Base-by-base conservation (phyloP, 352 stramenopile genomes). In the Pythium aristosporum region DNA sequence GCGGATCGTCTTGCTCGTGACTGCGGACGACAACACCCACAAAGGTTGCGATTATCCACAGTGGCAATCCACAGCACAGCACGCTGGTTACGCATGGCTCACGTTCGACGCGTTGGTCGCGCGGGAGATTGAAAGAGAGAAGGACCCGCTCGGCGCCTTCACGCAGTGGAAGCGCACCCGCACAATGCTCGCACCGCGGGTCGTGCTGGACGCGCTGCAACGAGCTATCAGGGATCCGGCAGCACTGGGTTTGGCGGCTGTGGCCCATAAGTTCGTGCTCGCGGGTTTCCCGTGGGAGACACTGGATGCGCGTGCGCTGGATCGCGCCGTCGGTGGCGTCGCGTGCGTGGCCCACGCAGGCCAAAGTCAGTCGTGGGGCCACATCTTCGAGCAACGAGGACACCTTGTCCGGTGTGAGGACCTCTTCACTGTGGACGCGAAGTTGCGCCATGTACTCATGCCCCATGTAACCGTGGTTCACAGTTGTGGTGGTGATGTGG, bases 191-290 rank as follows among this genome's bases (percentile, higher is more conserved):
- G 60, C 4, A 62, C 62, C 23, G 42, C 71, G 36, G 32, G 18
- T 54, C 36, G 23, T 88, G 23, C 55, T 82, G 0, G 61, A 72
- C 0, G 51, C 72, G 2, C 42, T 87, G 5, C 34, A 41, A 11
- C 59, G 62, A 1, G 48, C 37, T 0, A 39, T 79, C 44, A 16
- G 34, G 1, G 55, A 68, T n/a, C 66, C 61, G 0, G 60, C 28
- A 2, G 37, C 55, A 2, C 10, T 68, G 8, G 36, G 36, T 12
- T 46, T 68, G 1, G 34, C 42, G 39, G 25, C 23, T 7, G 49
- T 60, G 23, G 43, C 49, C 0, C 75, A 82, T 39, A 76, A 77
- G 25, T 77, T 84, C 47, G 23, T 88, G 20, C n/a, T 88, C 11
- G 23, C 69, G 6, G 77, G 69, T 0, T 88, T 88, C 16, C 74